Percentiles rank a stretch among this genome's conserved stretches.
phyloP scores from a whole-genome alignment of 2,329 filamentous ascomycete genomes.

The Fusarium lyarnte region DNA sequence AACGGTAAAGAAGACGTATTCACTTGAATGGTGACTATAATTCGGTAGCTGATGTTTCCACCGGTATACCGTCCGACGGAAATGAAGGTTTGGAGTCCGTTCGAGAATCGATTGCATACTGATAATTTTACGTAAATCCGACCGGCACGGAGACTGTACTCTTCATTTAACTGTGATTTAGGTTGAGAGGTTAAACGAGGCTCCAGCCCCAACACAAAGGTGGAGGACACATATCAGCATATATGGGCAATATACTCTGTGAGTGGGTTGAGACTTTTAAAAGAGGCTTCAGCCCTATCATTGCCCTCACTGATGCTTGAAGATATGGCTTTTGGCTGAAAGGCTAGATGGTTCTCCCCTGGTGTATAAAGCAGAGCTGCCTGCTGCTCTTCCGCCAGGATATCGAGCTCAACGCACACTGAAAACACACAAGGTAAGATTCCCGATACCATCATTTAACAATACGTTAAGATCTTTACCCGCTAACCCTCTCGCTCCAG shows the following conservation, averaged over 20 bases:
- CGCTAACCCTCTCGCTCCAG: accelerated
- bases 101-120: neutral
- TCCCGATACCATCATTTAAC: accelerated
- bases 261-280: too few relatives aligned
- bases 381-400: too few relatives aligned
- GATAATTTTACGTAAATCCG: neutral
- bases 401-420: too few relatives aligned
- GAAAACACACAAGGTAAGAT: too few relatives aligned
- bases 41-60: neutral
- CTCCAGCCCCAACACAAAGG: neutral
- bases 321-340: too few relatives aligned
- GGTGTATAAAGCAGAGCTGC: too few relatives aligned
- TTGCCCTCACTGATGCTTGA: too few relatives aligned
- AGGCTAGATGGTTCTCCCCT: too few relatives aligned
- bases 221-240: neutral
- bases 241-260: neutral
- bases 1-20: neutral
- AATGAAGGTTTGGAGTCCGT: neutral
- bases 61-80: accelerated
- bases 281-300: too few relatives aligned
- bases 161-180: too few relatives aligned
- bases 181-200: neutral
- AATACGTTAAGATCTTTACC: accelerated
- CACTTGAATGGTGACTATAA: too few relatives aligned
- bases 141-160: neutral